Evolutionary conservation across 2,329 filamentous ascomycete genomes (phyloP), one percentile per base, ranked within the genome.

Genomic region (Aspergillus sp.): DNA sequence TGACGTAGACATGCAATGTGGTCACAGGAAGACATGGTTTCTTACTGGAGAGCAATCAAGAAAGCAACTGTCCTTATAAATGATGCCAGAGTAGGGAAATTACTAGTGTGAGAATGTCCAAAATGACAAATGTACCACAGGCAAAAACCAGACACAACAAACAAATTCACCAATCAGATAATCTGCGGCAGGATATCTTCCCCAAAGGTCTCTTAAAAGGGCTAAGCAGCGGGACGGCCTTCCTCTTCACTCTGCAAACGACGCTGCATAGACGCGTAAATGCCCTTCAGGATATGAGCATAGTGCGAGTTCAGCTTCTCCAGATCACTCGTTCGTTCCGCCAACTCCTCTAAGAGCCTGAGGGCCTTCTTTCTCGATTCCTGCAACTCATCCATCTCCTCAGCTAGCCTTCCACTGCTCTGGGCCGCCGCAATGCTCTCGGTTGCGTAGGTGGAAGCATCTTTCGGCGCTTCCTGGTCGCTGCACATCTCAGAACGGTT

Each of bases 1-100:
- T 50, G 43, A 17, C 53, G 53, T 43, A 55, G 22, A 19, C 47
- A 55, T 35, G 46, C 53, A 16, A 51, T 13, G 33, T 55, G 43
- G 4, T 52, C 50, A 47, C 38, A 55, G 11, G 48, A 24, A 38
- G 52, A 42, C 38, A 54, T 54, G 19, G n/a, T 46, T 33, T 33
- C 30, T 33, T 33, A 33, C 9, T 52, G 45, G 17, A 35, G 38
- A 35, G 26, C 8, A 22, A 19, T 20, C 19, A 19, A 22, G 32
- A 38, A 35, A 19, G 30, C 9, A 16, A 20, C 26, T 5, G 32
- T 14, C 32, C 16, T 19, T 33, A 33, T 33, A 33, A 33, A 33
- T 33, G 30, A 33, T 8, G 30, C 30, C 30, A 7, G 30, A 13
- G 30, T 33, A 33, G 30, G 30, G 30, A 33, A 33, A 13, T 33